phyloP scores from a whole-genome alignment of 805 yeast species.

The Zygosaccharomyces gambellarensis region DNA sequence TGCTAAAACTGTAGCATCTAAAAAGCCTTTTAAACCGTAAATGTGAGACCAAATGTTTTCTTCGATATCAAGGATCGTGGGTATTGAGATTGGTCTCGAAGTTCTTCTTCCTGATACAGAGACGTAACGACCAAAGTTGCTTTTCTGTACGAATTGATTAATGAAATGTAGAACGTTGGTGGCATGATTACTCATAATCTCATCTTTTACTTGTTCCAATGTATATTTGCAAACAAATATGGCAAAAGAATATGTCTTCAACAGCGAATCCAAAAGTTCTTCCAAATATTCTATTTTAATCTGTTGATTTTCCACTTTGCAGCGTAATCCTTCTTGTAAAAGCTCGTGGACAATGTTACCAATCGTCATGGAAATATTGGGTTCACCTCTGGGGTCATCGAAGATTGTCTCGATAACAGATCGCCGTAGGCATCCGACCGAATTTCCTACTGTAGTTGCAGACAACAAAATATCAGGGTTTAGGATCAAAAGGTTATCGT shows the following conservation, averaged over 20 bases:
- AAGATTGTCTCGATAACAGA: constrained; percentile 57
- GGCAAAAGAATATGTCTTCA: constrained; percentile 43
- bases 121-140: constrained; percentile 25
- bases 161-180: constrained; percentile 53
- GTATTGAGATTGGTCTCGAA: constrained; percentile 45
- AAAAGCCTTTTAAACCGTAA: constrained; percentile 82
- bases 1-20: constrained; percentile 81
- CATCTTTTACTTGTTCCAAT: constrained; percentile 39
- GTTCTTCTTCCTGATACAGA: constrained; percentile 31
- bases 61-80: constrained; percentile 74
- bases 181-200: constrained; percentile 43
- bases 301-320: constrained; percentile 25
- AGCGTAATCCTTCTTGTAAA: constrained; percentile 49
- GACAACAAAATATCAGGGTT: constrained; percentile 80
- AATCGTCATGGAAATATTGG: constrained; percentile 59
- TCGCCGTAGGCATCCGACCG: constrained; percentile 66
- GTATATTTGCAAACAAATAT: constrained; percentile 55
- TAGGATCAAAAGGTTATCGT: constrained; percentile 63
- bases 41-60: constrained; percentile 89
- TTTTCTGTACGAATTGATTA: constrained; percentile 39
- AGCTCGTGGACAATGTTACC: constrained; percentile 81
- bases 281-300: constrained; percentile 29
- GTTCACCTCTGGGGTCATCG: constrained; percentile 54
- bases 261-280: constrained; percentile 36
- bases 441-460: constrained; percentile 76